A percentile compares a stretch with the other conserved stretches of the same genome.
phyloP scores from a whole-genome alignment of 805 yeast species.

The Kodamaea nitidulidarum region DNA sequence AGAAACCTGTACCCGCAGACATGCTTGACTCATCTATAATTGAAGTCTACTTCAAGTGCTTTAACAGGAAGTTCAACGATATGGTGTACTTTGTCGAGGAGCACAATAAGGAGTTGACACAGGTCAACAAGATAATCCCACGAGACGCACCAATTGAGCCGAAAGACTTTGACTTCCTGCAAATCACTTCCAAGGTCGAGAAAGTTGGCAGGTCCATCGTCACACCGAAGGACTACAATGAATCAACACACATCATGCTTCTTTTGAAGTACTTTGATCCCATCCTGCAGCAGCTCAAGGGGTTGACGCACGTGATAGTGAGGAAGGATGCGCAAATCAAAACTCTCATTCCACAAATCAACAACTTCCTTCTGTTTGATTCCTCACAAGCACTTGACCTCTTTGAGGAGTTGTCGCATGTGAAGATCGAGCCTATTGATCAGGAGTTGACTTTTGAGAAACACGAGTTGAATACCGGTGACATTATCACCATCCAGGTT shows the following conservation, averaged over 20 bases:
- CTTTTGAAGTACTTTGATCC: slow-evolving; percentile 70
- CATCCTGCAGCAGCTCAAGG: slow-evolving; percentile 49
- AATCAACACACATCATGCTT: slow-evolving; percentile 22
- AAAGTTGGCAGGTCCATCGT: slow-evolving; percentile 7
- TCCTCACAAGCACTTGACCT: slow-evolving; percentile 32
- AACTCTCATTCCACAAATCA: slow-evolving; percentile 38
- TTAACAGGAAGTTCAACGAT: slow-evolving; percentile 45
- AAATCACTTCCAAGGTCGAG: slow-evolving; percentile 16
- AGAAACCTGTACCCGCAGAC: slow-evolving; percentile 27
- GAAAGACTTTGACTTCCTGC: slow-evolving; percentile 22
- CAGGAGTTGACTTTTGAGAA: slow-evolving; percentile 44
- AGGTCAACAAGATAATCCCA: slow-evolving; percentile 21
- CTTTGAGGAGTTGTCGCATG: slow-evolving; percentile 61
- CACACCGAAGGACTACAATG: slow-evolving; percentile 10
- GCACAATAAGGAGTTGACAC: slow-evolving; percentile 35
- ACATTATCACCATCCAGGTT: slow-evolving; percentile 47
- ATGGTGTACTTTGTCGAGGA: slow-evolving; percentile 69
- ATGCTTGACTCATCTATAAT: slow-evolving; percentile 42
- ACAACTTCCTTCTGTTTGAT: slow-evolving; percentile 38
- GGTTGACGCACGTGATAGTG: slow-evolving; percentile 58
- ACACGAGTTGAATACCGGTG: slow-evolving; percentile 64
- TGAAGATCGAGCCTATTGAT: slow-evolving; percentile 45
- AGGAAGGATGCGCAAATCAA: slow-evolving; percentile 44
- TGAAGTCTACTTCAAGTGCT: slow-evolving; percentile 45
- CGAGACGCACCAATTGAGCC: slow-evolving; percentile 15